Conservation (phyloP, 495 filamentous ascomycete genomes). For the Polyplosphaeria fusca region DNA sequence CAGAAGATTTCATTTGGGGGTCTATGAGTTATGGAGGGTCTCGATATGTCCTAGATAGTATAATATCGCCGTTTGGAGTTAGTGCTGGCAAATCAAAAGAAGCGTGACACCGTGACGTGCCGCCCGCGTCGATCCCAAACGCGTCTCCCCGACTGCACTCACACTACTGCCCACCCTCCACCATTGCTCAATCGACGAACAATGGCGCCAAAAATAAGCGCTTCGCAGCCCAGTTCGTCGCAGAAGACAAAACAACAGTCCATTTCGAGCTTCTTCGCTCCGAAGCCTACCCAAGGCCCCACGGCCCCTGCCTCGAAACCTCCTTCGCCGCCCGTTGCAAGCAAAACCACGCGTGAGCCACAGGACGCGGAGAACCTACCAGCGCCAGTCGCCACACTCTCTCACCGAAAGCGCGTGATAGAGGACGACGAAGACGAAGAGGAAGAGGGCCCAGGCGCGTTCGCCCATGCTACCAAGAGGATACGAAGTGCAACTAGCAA, state of each 20-base stretch:
- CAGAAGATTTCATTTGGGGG: conserved; percentile 51
- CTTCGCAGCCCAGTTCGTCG: conserved; percentile 28
- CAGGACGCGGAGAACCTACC: conserved; percentile 14
- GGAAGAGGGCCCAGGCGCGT: conserved; percentile 33
- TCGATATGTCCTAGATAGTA: too few species aligned
- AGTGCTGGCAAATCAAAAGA: too few species aligned
- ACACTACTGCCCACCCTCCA: neutral
- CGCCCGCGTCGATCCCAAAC: conserved; percentile 10
- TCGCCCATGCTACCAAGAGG: conserved; percentile 44
- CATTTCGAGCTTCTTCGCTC: conserved; percentile 83
- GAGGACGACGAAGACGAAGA: conserved; percentile 23
- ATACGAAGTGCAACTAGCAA: conserved; percentile 24
- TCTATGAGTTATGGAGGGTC: neutral
- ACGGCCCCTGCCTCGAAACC: conserved; percentile 14
- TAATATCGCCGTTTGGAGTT: too few species aligned
- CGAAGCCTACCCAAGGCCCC: conserved; percentile 48
- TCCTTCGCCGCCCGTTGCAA: conserved; percentile 20
- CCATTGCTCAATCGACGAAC: too few species aligned
- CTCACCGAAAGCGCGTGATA: conserved; percentile 11
- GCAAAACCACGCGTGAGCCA: neutral
- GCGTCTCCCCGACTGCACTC: neutral
- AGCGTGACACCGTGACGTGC: conserved; percentile 27
- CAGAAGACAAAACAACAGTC: conserved; percentile 69
- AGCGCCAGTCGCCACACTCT: neutral
- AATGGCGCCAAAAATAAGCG: conserved; percentile 29